These are phyloP conservation scores for Canavalia gladiata DNA, from an alignment of 306 rosid species.

Conservation along the genomic window DNA sequence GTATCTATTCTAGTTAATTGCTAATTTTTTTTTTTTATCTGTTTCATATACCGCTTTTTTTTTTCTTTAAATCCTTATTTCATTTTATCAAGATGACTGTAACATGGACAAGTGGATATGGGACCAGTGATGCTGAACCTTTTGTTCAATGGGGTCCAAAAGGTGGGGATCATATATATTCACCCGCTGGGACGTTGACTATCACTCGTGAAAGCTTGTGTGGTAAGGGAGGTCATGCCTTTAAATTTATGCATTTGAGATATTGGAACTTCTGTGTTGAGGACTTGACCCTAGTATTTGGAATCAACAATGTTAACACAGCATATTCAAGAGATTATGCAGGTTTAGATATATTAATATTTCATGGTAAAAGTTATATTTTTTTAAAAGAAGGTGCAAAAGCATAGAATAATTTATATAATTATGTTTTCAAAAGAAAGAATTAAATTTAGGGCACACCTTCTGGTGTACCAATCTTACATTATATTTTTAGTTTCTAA, in stretches of 20 bases:
- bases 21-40: neutral
- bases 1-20: neutral
- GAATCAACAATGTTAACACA: conserved; percentile 2
- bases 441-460: neutral
- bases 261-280: conserved; percentile 11
- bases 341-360: neutral
- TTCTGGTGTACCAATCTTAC: neutral
- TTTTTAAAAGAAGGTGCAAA: neutral
- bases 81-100: conserved; percentile 69
- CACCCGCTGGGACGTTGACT: conserved; percentile 81
- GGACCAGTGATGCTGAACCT: conserved; percentile 73
- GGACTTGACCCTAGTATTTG: conserved; percentile 2
- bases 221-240: conserved; percentile 63
- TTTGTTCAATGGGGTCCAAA: conserved; percentile 81
- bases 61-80: conserved; percentile 28
- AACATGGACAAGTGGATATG: conserved; percentile 98
- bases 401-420: neutral
- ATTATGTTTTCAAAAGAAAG: neutral
- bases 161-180: conserved; percentile 63
- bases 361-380: neutral
- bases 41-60: neutral
- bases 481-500: neutral
- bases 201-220: conserved; percentile 75
- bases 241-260: neutral
- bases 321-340: neutral